Conservation (phyloP, 371 early-diverging fungal genomes). For the Mortierella sp. region DNA sequence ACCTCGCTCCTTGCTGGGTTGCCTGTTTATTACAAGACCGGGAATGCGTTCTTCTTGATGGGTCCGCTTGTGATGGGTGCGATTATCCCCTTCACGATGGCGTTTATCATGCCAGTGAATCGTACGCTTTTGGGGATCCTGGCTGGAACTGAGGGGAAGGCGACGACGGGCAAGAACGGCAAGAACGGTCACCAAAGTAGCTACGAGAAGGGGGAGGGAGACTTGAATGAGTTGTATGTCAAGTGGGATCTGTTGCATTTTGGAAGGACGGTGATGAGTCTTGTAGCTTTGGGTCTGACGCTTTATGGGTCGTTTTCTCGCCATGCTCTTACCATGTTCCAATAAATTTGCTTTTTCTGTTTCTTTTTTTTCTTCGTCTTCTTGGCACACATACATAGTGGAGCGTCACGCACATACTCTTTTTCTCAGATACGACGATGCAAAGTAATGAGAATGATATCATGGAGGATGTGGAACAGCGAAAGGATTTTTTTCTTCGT, state of each 20-base stretch:
- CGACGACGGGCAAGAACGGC: not conserved
- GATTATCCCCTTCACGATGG: conserved; percentile 36
- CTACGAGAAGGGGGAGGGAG: not conserved
- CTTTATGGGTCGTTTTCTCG: conserved; percentile 28
- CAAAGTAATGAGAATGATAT: no score
- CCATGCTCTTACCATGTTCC: not conserved
- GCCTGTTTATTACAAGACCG: conserved; percentile 30
- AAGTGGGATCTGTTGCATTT: conserved; percentile 40
- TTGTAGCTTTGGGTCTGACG: conserved; percentile 19
- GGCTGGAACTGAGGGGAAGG: not conserved
- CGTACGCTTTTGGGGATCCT: conserved; percentile 21
- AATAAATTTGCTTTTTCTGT: not conserved
- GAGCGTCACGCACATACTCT: no score
- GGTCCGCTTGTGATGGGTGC: conserved; percentile 26
- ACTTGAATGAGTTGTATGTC: conserved; percentile 17
- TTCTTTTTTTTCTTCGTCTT: no score
- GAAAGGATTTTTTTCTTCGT: not conserved
- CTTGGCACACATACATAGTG: no score
- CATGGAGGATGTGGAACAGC: not conserved
- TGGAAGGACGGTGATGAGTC: conserved; percentile 27
- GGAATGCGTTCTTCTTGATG: conserved; percentile 32
- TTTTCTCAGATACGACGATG: no score
- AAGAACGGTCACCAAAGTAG: not conserved
- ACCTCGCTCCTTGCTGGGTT: conserved; percentile 11
- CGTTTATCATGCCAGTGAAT: conserved; percentile 34